Evolutionary conservation across 116 monocot genomes (phyloP), one percentile per base, ranked within the genome.

Genomic region (Dioscorea cayenensis): DNA sequence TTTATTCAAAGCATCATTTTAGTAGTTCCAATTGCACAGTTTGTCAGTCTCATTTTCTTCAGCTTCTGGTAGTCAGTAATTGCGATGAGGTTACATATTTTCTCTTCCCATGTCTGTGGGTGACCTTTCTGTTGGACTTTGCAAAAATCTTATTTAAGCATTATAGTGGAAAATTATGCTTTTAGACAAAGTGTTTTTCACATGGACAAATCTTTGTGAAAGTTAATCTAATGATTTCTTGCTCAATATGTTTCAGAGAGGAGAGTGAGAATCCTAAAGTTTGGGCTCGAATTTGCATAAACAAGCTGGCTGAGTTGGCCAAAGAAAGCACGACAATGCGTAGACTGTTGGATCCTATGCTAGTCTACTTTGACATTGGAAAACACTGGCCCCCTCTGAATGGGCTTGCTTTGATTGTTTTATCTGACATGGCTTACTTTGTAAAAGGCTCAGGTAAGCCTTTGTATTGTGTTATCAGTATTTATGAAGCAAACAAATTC

Each of bases 311-410:
- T 60, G 93, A 93, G 77, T 71, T 97, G 74, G 97, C 85, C 21
- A 97, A 86, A 72, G 93, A 93, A 72, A 93, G 84, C 75, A 85
- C 86, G 58, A 97, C 93, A 36, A 81, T 93, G 81, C 81, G 97
- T 3, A 77, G 79, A 16, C 66, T 93, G 36, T 70, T 97, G 25
- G 97, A 97, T 52, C 97, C 97, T 18, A 86, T 97, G 86, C 72
- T 97, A 68, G 36, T 69, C 49, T 93, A 84, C 76, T 97, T 97
- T 66, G 97, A 97, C 37, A 66, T 19, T 5, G 66, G 84, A 64
- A 91, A 75, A 60, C 90, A 86, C 22, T 97, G 97, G 97, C 66
- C 65, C 64, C 75, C 86, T 43, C 71, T 67, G 19, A 70, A 74
- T 62, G 97, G 97, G 27, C 75, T 97, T 66, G 90, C 93, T 75